phyloP scores from a whole-genome alignment of 306 rosid genomes.

The Astragalus glycyphyllos region DNA sequence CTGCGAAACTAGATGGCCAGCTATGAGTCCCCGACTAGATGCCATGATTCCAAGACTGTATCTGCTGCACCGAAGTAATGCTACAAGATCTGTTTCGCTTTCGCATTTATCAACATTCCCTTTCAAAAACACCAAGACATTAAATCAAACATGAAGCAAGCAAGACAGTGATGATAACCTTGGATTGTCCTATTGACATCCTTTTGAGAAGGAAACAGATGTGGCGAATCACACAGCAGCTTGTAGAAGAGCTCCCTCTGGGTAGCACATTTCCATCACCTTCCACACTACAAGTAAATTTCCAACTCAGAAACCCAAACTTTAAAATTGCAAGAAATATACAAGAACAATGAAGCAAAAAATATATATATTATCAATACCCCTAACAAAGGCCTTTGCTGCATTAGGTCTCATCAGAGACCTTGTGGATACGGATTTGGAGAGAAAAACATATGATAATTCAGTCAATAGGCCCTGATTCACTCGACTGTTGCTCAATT shows the following conservation, averaged over 20 bases:
- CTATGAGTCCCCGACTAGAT: conserved; percentile 82
- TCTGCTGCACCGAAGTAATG: conserved; percentile 90
- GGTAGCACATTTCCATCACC: conserved; percentile 83
- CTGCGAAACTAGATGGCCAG: conserved; percentile 80
- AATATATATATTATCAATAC: conserved; percentile 48
- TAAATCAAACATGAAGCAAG: conserved; percentile 22
- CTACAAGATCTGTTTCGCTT: conserved; percentile 79
- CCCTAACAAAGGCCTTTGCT: conserved; percentile 79
- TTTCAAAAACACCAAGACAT: conserved; percentile 31
- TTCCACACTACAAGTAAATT: conserved; percentile 74
- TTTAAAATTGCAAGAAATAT: conserved; percentile 11
- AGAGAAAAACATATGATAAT: conserved; percentile 69
- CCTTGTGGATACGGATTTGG: conserved; percentile 65
- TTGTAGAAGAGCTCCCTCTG: conserved; percentile 94
- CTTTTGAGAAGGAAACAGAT: conserved; percentile 72
- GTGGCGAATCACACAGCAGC: conserved; percentile 75
- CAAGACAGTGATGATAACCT: conserved; percentile 53
- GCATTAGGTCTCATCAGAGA: conserved; percentile 78
- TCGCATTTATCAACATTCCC: not conserved
- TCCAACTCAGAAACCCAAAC: conserved; percentile 19
- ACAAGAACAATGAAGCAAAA: not conserved
- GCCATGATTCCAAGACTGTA: conserved; percentile 97
- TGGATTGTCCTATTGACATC: conserved; percentile 85
- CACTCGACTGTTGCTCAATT: conserved; percentile 64
- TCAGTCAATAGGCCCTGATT: conserved; percentile 67